Evolutionary conservation across 2,329 filamentous ascomycete genomes (phyloP), one percentile per base, ranked within the genome.

Genomic region (Beauveria brongniartii): DNA sequence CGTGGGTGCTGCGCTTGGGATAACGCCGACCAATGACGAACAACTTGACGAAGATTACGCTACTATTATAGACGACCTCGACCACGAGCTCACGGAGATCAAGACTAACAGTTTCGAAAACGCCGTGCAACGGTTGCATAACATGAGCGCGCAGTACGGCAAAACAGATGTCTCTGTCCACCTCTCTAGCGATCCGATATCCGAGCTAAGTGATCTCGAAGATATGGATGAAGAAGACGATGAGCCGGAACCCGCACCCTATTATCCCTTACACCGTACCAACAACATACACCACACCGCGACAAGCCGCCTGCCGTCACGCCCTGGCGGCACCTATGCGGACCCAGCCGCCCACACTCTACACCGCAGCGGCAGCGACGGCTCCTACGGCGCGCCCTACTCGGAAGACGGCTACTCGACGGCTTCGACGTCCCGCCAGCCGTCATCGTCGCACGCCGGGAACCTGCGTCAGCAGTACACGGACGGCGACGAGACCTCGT

Each of bases 191-290:
- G 77, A 77, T 10, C 67, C 69, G 0, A 72, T 77, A 6, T 82
- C 80, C 0, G 57, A 59, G 28, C 57, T 59, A n/a, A 59, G 57
- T 28, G 80, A 82, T 43, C 72, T 82, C 20, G 82, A 80, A 57
- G 80, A 83, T 47, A 69, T 80, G n/a, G 81, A 83, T 51, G 78
- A 83, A 1, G 77, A 81, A 12, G 63, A 55, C 6, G 63, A 57
- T 5, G 65, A 65, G 5, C 63, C 61, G 18, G 59, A 67, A 0
- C 47, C 64, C 0, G 64, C 68, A 5, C 67, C 0, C 64, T 68
- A 48, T 10, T 30, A 30, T 9, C 50, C 20, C 6, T 20, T 44
- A 9, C 47, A 50, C 10, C 44, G 24, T 14, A 50, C 12, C 54
- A 47, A 3, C 14, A 7, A 9, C 24, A 9, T 22, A 5, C 50